phyloP scores from a whole-genome alignment of 2,329 filamentous ascomycete species.

The Akanthomyces muscarius region DNA sequence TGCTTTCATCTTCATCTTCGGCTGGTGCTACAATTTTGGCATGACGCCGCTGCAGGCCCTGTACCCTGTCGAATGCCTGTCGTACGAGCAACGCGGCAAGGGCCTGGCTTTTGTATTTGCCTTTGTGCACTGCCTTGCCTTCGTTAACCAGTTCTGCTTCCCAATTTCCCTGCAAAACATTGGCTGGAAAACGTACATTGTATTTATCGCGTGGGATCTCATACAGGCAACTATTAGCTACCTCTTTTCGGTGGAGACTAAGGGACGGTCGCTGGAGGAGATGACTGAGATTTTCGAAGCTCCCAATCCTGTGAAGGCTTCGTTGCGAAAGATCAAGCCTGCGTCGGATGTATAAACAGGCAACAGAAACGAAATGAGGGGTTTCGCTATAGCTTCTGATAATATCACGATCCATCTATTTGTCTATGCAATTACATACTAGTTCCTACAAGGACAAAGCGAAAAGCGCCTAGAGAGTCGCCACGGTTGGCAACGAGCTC shows the following conservation, averaged over 20 bases:
- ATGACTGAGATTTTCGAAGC: slow-evolving; percentile 26
- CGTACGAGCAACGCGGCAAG: slow-evolving; percentile 38
- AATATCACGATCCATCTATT: no score
- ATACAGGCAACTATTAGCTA: slow-evolving; percentile 23
- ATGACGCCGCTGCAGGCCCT: slow-evolving; percentile 46
- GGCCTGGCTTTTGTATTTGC: slow-evolving; percentile 38
- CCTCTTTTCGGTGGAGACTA: slow-evolving; percentile 32
- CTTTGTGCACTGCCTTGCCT: slow-evolving; percentile 27
- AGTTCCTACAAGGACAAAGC: no score
- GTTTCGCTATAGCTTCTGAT: no score
- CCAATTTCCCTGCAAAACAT: slow-evolving; percentile 40
- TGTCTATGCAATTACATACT: no score
- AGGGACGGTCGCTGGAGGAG: slow-evolving; percentile 26
- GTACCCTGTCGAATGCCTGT: slow-evolving; percentile 40
- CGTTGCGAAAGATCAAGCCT: not conserved
- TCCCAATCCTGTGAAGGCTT: slow-evolving; percentile 20
- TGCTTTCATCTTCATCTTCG: slow-evolving; percentile 42
- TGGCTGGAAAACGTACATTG: slow-evolving; percentile 40
- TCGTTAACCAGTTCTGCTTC: slow-evolving; percentile 38
- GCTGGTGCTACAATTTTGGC: slow-evolving; percentile 40
- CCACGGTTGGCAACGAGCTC: no score
- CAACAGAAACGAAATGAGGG: no score
- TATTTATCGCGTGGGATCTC: slow-evolving; percentile 22
- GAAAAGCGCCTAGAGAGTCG: no score
- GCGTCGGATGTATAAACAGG: not conserved